These are phyloP conservation scores for Hypsizygus ulmarius DNA, from an alignment of 1,284 basidiomycete species.

Conservation along the genomic window DNA sequence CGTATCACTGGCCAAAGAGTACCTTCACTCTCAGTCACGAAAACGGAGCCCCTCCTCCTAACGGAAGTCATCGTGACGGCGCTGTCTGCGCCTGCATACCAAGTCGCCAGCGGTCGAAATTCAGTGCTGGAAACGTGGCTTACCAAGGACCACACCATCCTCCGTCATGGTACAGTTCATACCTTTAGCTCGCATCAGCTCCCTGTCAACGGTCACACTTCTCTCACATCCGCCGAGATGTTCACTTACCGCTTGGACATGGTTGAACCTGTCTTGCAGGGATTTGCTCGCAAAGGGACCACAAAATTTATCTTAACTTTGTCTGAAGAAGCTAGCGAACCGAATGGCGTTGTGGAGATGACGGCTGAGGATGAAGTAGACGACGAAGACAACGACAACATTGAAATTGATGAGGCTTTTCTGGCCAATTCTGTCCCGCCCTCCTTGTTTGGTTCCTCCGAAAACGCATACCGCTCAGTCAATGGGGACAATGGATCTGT, in stretches of 20 bases:
- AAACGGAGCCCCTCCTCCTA: slow-evolving; percentile 25
- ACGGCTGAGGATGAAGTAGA: slow-evolving; percentile 21
- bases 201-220: slow-evolving; percentile 17
- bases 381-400: slow-evolving; percentile 35
- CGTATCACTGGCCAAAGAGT: slow-evolving; percentile 3
- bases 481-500: slow-evolving; percentile 1
- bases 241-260: slow-evolving; percentile 46
- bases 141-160: slow-evolving; percentile 36
- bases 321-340: slow-evolving; percentile 24
- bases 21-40: slow-evolving; percentile 20
- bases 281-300: slow-evolving; percentile 46
- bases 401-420: slow-evolving; percentile 74
- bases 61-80: slow-evolving; percentile 49
- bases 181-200: slow-evolving; percentile 25
- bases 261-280: slow-evolving; percentile 73
- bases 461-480: slow-evolving; percentile 13
- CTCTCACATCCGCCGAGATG: slow-evolving; percentile 12
- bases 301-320: slow-evolving; percentile 62
- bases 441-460: slow-evolving; percentile 17
- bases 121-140: slow-evolving; percentile 42
- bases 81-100: slow-evolving; percentile 42
- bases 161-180: slow-evolving; percentile 49
- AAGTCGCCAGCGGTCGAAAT: slow-evolving; percentile 30
- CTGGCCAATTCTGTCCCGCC: slow-evolving; percentile 50
- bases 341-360: slow-evolving; percentile 6